These are phyloP conservation scores for Xanthoparmelia taractica DNA, from an alignment of 495 filamentous ascomycete species.

Conservation along the genomic window DNA sequence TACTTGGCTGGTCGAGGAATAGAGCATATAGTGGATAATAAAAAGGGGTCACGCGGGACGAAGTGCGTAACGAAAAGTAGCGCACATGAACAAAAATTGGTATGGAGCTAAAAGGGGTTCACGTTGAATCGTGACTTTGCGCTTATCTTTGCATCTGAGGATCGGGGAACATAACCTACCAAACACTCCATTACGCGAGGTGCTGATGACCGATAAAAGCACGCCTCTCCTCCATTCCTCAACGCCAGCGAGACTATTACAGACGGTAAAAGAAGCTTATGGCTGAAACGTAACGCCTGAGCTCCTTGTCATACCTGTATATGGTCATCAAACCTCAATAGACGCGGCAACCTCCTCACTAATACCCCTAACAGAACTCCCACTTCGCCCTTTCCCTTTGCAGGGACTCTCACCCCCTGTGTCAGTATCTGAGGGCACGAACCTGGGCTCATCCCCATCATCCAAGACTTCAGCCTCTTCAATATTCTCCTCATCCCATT, in stretches of 20 bases:
- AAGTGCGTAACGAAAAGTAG: no score
- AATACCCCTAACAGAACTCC: slow-evolving; percentile 54
- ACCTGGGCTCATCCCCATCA: slow-evolving; percentile 36
- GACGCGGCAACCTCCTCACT: slow-evolving; percentile 66
- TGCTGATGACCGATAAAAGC: background rate
- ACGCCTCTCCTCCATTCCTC: background rate
- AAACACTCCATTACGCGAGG: background rate
- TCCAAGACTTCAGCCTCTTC: slow-evolving; percentile 37
- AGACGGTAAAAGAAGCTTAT: background rate
- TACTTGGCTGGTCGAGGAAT: no score
- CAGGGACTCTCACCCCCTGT: slow-evolving; percentile 24
- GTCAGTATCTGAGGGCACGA: slow-evolving; percentile 41
- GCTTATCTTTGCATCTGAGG: no score
- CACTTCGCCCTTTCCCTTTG: slow-evolving; percentile 28
- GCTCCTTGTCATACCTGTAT: background rate
- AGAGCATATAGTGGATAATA: no score
- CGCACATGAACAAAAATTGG: no score
- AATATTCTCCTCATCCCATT: slow-evolving; percentile 36
- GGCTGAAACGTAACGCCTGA: background rate
- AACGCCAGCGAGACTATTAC: background rate
- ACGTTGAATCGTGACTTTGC: no score
- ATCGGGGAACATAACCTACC: background rate
- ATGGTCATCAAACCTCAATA: slow-evolving; percentile 51
- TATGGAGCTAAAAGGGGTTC: no score
- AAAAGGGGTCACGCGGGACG: no score